Evolutionary conservation across 345 rosid genomes (phyloP).

Genomic region (Adansonia digitata): DNA sequence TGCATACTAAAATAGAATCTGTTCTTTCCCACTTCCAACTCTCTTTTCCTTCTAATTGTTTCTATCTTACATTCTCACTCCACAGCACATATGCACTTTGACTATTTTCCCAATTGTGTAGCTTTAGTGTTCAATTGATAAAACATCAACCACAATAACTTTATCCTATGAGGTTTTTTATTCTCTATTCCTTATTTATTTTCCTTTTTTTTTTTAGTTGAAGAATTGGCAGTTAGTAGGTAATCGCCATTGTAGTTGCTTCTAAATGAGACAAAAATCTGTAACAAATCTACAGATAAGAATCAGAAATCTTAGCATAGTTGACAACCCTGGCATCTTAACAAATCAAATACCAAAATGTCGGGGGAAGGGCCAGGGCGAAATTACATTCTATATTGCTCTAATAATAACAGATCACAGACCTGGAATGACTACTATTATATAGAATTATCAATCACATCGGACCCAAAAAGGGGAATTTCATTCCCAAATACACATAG

Average conservation of each 20-base stretch:
- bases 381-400: background rate
- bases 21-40: constrained; percentile 7
- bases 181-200: background rate
- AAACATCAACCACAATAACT: background rate
- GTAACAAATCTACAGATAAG: too few species aligned
- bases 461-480: background rate
- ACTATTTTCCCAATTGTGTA: background rate
- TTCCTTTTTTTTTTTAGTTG: background rate
- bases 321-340: too few species aligned
- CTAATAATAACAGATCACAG: background rate
- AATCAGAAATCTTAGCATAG: too few species aligned
- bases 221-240: background rate
- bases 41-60: background rate
- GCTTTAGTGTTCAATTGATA: background rate
- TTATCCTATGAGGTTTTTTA: background rate
- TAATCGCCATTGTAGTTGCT: background rate
- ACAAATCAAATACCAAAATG: too few species aligned
- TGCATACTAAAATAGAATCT: background rate
- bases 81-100: constrained; percentile 11
- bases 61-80: background rate
- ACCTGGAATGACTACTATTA: background rate
- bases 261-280: too few species aligned
- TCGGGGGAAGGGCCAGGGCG: too few species aligned
- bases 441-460: background rate
- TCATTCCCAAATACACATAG: background rate